Base-by-base conservation (phyloP, 352 stramenopile species). In the Ophiocytium majus region DNA sequence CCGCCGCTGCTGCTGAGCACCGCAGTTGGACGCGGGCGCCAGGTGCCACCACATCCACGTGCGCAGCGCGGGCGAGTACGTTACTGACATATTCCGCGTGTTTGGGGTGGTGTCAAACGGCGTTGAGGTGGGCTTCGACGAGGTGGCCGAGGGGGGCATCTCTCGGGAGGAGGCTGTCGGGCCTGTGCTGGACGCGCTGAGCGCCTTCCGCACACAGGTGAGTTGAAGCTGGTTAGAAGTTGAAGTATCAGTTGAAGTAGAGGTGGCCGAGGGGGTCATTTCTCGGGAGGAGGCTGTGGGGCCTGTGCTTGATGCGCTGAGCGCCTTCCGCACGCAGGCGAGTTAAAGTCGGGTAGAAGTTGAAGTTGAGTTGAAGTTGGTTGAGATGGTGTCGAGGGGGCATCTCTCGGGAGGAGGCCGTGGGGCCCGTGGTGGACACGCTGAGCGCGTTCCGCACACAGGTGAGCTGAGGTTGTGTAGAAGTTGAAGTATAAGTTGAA, bases 101-200 rank as follows among this genome's bases (percentile, higher is more conserved):
- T 88, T 82, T 83, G 83, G 83, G 17, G 34, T 85, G 57, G 66
- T 64, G 32, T 82, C 43, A 0, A 79, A 32, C 23, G 79, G 78
- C 0, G 43, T 71, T 23, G 31, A 31, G 9, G 23, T 87, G 63
- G 75, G 82, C n/a, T 85, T 89, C 33, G 66, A 35, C 10, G 83
- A 0, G 0, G 76, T 74, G 10, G 36, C 76, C 19, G 28, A 43
- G 19, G 82, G 50, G 0, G 79, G 43, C 0, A 88, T 79, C 43
- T 91, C 86, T 1, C 90, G 94, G 82, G 91, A 96, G 81, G 93
- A 97, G 88, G 92, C 96, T 19, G 85, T 97, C 17, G 91, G 91
- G 37, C 94, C 94, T 0, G 90, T 97, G 33, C 86, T 98, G n/a
- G 93, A 98, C 83, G 95, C 94, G 80, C 93, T 97, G 75, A 92